Percentiles rank a stretch among this genome's conserved stretches.
phyloP scores from a whole-genome alignment of 352 stramenopile species.

The Pythium inflatum region DNA sequence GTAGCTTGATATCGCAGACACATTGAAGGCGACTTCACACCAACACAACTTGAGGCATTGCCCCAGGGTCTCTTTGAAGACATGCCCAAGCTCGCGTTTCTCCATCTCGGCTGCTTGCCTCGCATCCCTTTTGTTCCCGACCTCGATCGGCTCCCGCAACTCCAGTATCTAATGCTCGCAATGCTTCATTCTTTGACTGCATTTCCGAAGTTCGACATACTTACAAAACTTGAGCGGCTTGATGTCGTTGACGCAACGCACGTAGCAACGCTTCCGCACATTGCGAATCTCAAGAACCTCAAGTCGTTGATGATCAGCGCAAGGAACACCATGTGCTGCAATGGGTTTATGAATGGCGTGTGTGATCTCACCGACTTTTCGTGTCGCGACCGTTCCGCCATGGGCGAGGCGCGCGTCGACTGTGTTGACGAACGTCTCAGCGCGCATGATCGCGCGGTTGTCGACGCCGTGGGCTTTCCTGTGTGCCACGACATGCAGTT shows the following conservation, averaged over 20 bases:
- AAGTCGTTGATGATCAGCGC: conserved; percentile 4
- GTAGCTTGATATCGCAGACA: too few species aligned
- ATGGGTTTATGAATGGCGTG: conserved; percentile 16
- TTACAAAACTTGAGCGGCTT: conserved; percentile 16
- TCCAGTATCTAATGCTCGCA: conserved; percentile 27
- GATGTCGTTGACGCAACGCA: conserved; percentile 13
- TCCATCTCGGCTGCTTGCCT: conserved; percentile 20
- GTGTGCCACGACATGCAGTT: not conserved
- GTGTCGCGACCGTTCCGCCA: conserved; percentile 13
- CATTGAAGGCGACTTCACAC: conserved; percentile 19
- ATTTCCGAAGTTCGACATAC: conserved; percentile 14
- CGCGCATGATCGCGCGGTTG: not conserved
- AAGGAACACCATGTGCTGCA: conserved; percentile 25
- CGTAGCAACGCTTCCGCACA: not conserved
- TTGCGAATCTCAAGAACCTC: not conserved
- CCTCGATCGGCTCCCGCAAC: not conserved
- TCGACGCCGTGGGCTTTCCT: not conserved
- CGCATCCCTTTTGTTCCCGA: not conserved
- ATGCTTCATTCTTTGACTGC: conserved; percentile 16
- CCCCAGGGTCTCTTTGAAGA: conserved; percentile 6
- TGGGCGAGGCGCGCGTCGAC: conserved; percentile 1
- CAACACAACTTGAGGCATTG: not conserved
- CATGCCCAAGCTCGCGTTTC: conserved; percentile 19
- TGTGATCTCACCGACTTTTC: conserved; percentile 23
- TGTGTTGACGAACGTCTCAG: conserved; percentile 4